phyloP scores from a whole-genome alignment of 2,329 filamentous ascomycete genomes.

The Calonectria pseudoreteaudii region DNA sequence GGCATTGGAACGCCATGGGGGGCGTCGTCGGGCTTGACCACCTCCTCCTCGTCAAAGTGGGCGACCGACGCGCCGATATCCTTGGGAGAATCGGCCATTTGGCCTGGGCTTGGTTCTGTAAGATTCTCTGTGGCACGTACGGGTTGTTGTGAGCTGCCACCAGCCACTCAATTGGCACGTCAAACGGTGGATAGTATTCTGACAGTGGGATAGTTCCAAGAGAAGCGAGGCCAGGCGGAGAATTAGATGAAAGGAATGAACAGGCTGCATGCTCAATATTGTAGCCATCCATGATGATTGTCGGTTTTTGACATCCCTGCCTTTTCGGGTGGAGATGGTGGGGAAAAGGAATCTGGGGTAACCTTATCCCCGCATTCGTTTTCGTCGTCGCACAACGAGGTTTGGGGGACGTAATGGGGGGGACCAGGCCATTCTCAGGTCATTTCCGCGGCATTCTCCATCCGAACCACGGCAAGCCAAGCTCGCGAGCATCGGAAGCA shows the following conservation, averaged over 20 bases:
- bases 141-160: background rate
- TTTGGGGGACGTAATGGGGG: background rate
- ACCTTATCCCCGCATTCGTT: conserved; percentile 5
- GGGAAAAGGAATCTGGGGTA: background rate
- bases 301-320: background rate
- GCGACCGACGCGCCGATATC: background rate
- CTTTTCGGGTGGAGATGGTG: background rate
- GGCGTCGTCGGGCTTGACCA: background rate
- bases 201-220: background rate
- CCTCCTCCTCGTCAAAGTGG: background rate
- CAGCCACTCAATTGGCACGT: background rate
- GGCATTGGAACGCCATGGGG: background rate
- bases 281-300: background rate
- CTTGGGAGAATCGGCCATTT: background rate
- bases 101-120: background rate
- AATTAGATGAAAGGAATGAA: background rate
- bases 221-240: background rate
- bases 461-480: background rate
- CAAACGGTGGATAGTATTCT: background rate
- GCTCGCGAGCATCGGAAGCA: background rate
- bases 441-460: background rate
- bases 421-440: background rate
- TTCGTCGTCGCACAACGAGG: background rate
- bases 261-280: background rate
- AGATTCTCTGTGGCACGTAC: background rate